Evolutionary conservation across 139 green algal genomes (phyloP).

Genomic region (Micractinium conductrix): DNA sequence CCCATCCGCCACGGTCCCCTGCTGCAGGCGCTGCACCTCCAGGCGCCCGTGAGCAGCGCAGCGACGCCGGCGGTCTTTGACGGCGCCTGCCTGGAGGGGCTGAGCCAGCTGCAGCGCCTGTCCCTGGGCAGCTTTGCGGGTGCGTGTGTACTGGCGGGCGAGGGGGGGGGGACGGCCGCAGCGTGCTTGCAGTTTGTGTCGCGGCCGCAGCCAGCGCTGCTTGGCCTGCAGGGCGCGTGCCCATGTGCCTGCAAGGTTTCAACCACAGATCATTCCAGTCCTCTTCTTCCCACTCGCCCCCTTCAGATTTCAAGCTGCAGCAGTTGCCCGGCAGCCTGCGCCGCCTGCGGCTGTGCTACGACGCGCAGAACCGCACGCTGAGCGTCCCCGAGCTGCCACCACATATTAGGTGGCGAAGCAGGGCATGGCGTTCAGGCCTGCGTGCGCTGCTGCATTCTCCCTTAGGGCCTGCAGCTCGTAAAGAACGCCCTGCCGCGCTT

Average conservation of each 20-base stretch:
- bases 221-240: not conserved
- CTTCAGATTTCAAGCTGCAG: slow-evolving; percentile 7
- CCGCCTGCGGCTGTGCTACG: not conserved
- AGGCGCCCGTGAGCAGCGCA: not conserved
- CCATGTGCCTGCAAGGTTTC: not conserved
- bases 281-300: not conserved
- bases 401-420: not conserved
- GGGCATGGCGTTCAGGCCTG: no score
- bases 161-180: no score
- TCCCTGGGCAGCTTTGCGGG: slow-evolving; percentile 24
- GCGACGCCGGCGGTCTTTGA: not conserved
- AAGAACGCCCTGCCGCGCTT: not conserved
- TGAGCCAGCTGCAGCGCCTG: not conserved
- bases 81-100: not conserved
- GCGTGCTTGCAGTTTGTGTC: no score
- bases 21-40: slow-evolving; percentile 18
- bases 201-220: not conserved
- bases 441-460: no score
- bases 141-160: not conserved
- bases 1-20: not conserved
- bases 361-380: not conserved
- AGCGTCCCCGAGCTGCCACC: not conserved
- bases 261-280: not conserved
- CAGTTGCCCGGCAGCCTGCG: not conserved
- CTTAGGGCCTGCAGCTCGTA: not conserved